A percentile compares a stretch with the other conserved stretches of the same genome.
These are phyloP conservation scores for Plenodomus biglobosus DNA, from an alignment of 2,329 filamentous ascomycete genomes.

Conservation along the genomic window DNA sequence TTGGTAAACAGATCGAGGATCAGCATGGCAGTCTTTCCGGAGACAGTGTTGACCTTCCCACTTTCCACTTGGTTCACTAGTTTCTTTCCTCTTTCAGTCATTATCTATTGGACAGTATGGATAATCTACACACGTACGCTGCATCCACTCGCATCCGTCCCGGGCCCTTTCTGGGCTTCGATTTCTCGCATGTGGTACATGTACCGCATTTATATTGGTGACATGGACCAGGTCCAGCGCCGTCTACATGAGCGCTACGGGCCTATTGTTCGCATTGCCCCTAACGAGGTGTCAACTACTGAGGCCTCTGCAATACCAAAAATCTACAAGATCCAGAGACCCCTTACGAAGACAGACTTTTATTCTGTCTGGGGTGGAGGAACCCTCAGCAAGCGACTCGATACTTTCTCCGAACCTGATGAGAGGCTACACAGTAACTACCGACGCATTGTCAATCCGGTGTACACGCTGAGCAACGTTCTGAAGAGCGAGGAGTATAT, in stretches of 20 bases:
- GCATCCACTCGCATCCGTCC: constrained; percentile 18
- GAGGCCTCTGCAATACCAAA: constrained; percentile 1
- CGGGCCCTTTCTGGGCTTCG: constrained; percentile 22
- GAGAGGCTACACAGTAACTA: constrained; percentile 15
- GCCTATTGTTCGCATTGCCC: constrained; percentile 50
- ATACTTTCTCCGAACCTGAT: constrained; percentile 15
- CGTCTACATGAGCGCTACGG: constrained; percentile 31
- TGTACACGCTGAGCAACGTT: constrained; percentile 14
- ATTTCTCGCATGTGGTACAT: constrained; percentile 21
- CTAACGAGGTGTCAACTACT: constrained; percentile 41
- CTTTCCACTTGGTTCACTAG: constrained; percentile 9
- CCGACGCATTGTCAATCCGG: constrained; percentile 8
- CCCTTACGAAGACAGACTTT: constrained; percentile 20
- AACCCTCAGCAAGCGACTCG: constrained; percentile 7
- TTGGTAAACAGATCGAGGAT: neutral
- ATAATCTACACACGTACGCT: constrained; percentile 12
- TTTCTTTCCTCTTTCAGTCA: constrained; percentile 5
- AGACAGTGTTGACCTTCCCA: constrained; percentile 1
- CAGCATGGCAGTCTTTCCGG: constrained; percentile 2
- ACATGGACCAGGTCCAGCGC: constrained; percentile 7
- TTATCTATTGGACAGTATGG: constrained; percentile 13
- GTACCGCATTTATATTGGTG: constrained; percentile 4
- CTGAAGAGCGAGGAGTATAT: constrained; percentile 19
- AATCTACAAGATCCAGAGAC: constrained; percentile 18
- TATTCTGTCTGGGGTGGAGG: constrained; percentile 17